Base-by-base conservation (phyloP, 2,329 filamentous ascomycete species). In the Didymella glomerata region DNA sequence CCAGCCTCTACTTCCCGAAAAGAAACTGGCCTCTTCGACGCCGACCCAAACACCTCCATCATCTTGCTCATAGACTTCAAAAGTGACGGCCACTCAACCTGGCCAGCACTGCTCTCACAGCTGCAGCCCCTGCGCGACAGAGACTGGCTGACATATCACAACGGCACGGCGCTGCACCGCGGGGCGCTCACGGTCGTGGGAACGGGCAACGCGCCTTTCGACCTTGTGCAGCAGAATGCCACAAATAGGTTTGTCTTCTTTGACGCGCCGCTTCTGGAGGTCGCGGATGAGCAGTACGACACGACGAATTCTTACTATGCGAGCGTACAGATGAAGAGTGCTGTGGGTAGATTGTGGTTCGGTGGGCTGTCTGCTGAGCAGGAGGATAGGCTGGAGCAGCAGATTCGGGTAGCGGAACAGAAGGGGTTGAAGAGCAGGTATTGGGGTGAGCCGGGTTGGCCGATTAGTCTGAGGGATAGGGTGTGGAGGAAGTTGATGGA, bases 211-310 rank as follows among this genome's bases (percentile, higher is more conserved):
- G 32, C 16, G 32, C 32, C 14, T n/a, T 36, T 36, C 32, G 32
- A 36, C 32, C 32, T 36, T n/a, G 32, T 36, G 32, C 32, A n/a
- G 32, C 16, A 36, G 14, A n/a, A 16, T n/a, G 14, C 32, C 32
- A 36, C 32, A n/a, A 8, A 36, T 8, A 36, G 32, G 32, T 86
- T 90, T 71, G 78, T 86, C 54, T 90, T 90, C 74, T 88, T 87
- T 68, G 89, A 91, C 65, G 88, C 88, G 0, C 88, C 88, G 0
- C 79, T 90, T 74, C 80, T 54, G 68, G 77, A 68, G 27, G 36
- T 71, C 11, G 57, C 66, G 3, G 60, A 68, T n/a, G 25, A 53
- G 11, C 53, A 62, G 5, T 73, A 70, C 65, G 67, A 65, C 13
- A 48, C 61, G 2, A 57, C 61, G 20, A 73, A 75, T 42, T 74